phyloP scores from a whole-genome alignment of 2,329 filamentous ascomycete genomes.

The Simplicillium sp. region DNA sequence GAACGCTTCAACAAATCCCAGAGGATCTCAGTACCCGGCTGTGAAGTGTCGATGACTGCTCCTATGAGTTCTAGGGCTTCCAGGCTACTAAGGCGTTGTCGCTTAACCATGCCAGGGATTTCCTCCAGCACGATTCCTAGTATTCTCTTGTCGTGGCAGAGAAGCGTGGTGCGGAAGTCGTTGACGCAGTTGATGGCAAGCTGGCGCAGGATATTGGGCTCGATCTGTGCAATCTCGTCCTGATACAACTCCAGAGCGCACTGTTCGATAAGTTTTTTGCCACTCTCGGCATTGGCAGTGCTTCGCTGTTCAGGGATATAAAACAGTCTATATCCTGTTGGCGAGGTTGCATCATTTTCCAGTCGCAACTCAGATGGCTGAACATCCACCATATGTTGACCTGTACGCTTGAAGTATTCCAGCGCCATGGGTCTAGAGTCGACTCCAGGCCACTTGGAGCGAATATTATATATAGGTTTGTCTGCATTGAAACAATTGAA shows the following conservation, averaged over 20 bases:
- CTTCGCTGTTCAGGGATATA: slow-evolving; percentile 11
- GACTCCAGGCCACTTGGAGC: no score
- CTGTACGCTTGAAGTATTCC: no score
- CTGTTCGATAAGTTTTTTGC: no score
- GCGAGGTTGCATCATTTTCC: no score
- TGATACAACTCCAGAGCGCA: slow-evolving; percentile 29
- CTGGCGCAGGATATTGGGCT: slow-evolving; percentile 21
- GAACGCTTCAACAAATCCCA: slow-evolving; percentile 10
- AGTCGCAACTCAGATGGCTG: no score
- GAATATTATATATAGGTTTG: no score
- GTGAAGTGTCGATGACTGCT: slow-evolving; percentile 22
- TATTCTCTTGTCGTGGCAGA: slow-evolving; percentile 33
- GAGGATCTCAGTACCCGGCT: slow-evolving; percentile 19
- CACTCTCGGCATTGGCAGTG: no score
- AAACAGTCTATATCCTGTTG: slow-evolving; percentile 22
- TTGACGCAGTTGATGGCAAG: slow-evolving; percentile 27
- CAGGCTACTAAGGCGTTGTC: slow-evolving; percentile 14
- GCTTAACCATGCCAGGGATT: slow-evolving; percentile 14
- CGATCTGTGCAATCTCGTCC: slow-evolving; percentile 21
- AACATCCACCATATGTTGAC: no score
- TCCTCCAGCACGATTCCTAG: slow-evolving; percentile 27
- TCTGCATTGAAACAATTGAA: no score
- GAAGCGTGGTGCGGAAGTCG: slow-evolving; percentile 27
- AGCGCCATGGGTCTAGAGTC: no score
- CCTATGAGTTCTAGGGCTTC: slow-evolving; percentile 16